Percentiles rank a stretch among this genome's conserved stretches.
Conservation (phyloP, 257 asterid species). For the Datura wrightii region DNA sequence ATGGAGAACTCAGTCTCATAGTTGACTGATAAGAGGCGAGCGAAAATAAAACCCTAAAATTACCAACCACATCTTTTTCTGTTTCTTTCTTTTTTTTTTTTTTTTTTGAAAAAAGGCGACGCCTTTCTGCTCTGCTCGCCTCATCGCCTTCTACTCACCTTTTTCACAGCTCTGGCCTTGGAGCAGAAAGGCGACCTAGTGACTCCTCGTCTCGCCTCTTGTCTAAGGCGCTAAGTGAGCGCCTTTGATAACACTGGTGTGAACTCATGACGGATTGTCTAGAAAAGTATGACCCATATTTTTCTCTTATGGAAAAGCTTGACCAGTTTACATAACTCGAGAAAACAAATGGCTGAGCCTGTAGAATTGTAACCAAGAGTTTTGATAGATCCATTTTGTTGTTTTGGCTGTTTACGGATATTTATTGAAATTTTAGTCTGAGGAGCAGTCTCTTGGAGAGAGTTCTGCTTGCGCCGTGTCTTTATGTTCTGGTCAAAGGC, state of each 20-base stretch:
- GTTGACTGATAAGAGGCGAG: too few relatives aligned
- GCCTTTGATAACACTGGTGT: not conserved
- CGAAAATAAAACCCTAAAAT: too few relatives aligned
- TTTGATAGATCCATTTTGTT: conserved; percentile 5
- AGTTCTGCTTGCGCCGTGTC: not conserved
- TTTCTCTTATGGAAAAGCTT: conserved; percentile 4
- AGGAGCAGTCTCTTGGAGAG: not conserved
- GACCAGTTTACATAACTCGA: not conserved
- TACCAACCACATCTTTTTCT: too few relatives aligned
- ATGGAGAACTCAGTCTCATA: too few relatives aligned
- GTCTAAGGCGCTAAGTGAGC: too few relatives aligned
- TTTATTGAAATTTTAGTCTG: not conserved
- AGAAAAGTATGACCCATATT: conserved; percentile 1
- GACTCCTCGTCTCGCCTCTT: too few relatives aligned
- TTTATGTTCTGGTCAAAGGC: not conserved
- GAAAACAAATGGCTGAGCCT: conserved; percentile 6
- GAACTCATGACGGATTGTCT: not conserved
- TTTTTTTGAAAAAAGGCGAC: too few relatives aligned
- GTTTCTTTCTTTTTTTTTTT: too few relatives aligned
- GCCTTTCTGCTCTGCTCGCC: too few relatives aligned
- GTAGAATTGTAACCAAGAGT: not conserved
- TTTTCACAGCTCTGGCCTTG: too few relatives aligned
- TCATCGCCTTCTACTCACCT: too few relatives aligned
- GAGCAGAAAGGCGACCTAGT: too few relatives aligned
- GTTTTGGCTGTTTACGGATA: conserved; percentile 21